Base-by-base conservation (phyloP, 1,284 basidiomycete genomes). In the Ustilago xerochloae region DNA sequence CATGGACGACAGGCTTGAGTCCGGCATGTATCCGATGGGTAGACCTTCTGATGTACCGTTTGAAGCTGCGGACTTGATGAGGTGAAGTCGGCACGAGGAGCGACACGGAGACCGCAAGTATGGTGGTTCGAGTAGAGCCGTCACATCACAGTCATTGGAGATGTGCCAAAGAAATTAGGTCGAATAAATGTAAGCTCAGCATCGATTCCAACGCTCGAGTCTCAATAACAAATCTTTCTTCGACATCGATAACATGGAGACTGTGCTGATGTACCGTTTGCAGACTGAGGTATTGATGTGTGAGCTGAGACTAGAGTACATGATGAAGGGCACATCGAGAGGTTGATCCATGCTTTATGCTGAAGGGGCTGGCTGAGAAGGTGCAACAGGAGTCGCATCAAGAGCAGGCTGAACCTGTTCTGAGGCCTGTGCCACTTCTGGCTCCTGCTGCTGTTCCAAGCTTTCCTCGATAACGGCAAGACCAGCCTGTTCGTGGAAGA, bases 401-500 rank as follows among this genome's bases (percentile, higher is more conserved):
- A 49, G 15, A 16, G 24, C 33, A 22, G 56, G 35, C 33, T 55
- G 55, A 20, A 8, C 33, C 13, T 20, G 33, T 18, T 53, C 50
- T 18, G 13, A 30, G 12, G 43, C 35, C 36, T 53, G 28, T 22
- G 53, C 24, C 16, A 41, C 7, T 28, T 36, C 35, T 20, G 18
- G 61, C 47, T 55, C 45, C 39, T 57, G 50, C 22, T 57, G 49
- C 48, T 67, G 45, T 33, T 63, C 46, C 12, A 46, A 13, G 10
- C 46, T 29, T 26, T 60, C 43, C 26, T 43, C 49, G 16, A 49
- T n/a, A 6, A 7, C 52, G 20, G 66, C 60, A 15, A 67, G 13
- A 8, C 43, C 61, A 9, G 57, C 71, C 43, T 77, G 55, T 45
- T 75, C 61, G 55, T 84, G 82, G 55, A 78, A 77, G 49, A 75